phyloP scores from a whole-genome alignment of 805 yeast genomes.

The Sugiyamaella qingdaonensis region DNA sequence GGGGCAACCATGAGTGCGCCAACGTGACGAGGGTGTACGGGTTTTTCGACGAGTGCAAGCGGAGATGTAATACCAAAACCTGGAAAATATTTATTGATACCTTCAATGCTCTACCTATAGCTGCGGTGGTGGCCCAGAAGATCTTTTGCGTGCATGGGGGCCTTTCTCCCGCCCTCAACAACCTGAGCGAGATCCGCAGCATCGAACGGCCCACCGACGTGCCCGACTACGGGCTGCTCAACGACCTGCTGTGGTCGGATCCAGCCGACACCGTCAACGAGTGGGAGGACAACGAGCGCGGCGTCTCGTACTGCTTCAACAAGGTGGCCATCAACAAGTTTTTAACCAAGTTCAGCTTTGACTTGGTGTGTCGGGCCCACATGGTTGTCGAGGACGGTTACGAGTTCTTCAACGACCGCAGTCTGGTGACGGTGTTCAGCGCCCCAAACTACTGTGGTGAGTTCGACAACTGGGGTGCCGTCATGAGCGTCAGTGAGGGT shows the following conservation, averaged over 20 bases:
- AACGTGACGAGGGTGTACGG: constrained; percentile 96
- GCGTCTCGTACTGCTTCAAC: constrained; percentile 75
- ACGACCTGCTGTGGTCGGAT: constrained; percentile 79
- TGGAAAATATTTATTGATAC: constrained; percentile 95
- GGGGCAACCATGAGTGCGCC: constrained; percentile 98
- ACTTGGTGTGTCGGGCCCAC: constrained; percentile 78
- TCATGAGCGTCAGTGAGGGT: constrained; percentile 93
- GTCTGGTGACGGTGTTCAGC: constrained; percentile 66
- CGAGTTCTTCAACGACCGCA: constrained; percentile 68
- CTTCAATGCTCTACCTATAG: constrained; percentile 90
- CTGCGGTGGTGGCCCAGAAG: constrained; percentile 92
- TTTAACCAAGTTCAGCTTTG: constrained; percentile 68
- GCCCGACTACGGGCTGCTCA: constrained; percentile 75
- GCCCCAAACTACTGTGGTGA: constrained; percentile 83
- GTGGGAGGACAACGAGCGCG: constrained; percentile 86
- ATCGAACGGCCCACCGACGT: constrained; percentile 82
- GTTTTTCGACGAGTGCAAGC: constrained; percentile 95
- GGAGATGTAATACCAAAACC: constrained; percentile 84
- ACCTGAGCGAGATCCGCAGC: constrained; percentile 69
- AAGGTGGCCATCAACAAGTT: constrained; percentile 78
- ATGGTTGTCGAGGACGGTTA: constrained; percentile 85
- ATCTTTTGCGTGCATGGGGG: constrained; percentile 92
- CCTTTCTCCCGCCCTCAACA: constrained; percentile 65
- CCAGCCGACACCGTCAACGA: constrained; percentile 80
- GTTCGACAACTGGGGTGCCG: constrained; percentile 95